Evolutionary conservation across 495 filamentous ascomycete genomes (phyloP).

Genomic region (Penicillium angulare): DNA sequence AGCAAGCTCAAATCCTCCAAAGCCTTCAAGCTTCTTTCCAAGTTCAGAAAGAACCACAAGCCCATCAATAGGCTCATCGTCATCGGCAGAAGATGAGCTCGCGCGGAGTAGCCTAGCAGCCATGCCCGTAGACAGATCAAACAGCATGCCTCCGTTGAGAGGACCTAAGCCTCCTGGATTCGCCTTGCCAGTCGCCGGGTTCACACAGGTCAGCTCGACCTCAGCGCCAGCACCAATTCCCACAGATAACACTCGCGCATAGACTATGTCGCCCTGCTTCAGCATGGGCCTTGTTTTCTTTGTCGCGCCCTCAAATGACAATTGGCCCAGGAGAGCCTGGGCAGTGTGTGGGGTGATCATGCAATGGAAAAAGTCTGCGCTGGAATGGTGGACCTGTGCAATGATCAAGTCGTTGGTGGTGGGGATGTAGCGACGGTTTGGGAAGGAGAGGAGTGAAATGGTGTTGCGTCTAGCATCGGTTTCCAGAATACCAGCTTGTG

Average conservation of each 20-base stretch:
- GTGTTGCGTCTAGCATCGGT: constrained; percentile 72
- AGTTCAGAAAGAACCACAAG: constrained; percentile 77
- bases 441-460: constrained; percentile 35
- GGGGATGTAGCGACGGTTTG: constrained; percentile 71
- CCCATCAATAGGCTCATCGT: constrained; percentile 59
- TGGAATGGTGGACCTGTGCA: constrained; percentile 73
- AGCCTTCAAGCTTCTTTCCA: constrained; percentile 66
- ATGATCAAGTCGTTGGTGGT: constrained; percentile 77
- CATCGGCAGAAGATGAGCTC: constrained; percentile 55
- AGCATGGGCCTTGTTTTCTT: constrained; percentile 89
- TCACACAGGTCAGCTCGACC: constrained; percentile 85
- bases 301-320: constrained; percentile 86
- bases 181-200: constrained; percentile 79
- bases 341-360: constrained; percentile 67
- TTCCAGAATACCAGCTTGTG: constrained; percentile 74
- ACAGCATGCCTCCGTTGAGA: constrained; percentile 83
- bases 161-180: constrained; percentile 87
- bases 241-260: constrained; percentile 71
- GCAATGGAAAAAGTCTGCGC: constrained; percentile 73
- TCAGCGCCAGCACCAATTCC: constrained; percentile 76
- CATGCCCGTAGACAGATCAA: constrained; percentile 75
- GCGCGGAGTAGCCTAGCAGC: constrained; percentile 65
- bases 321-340: constrained; percentile 73
- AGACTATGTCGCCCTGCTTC: constrained; percentile 71
- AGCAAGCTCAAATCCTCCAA: constrained; percentile 80